Evolutionary conservation across 768 basidiomycete genomes (phyloP).

Genomic region (Rossbeevera mucosa): DNA sequence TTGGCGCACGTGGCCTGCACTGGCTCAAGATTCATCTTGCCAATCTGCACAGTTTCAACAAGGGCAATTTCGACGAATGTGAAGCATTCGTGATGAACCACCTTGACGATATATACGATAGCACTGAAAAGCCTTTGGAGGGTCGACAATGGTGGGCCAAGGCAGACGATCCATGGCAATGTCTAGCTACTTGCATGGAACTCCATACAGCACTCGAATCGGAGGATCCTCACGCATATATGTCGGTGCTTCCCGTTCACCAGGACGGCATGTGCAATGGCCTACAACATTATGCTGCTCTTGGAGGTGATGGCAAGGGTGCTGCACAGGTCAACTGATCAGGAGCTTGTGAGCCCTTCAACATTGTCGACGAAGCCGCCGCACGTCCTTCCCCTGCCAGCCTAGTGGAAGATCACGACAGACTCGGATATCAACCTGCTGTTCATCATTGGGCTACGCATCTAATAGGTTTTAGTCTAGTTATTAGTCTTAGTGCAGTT

Average conservation of each 20-base stretch:
- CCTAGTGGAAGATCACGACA: too few species aligned
- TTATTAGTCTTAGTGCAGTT: too few species aligned
- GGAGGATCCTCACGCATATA: slow-evolving; percentile 51
- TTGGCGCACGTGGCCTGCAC: slow-evolving; percentile 79
- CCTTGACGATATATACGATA: slow-evolving; percentile 75
- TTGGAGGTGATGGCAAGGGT: slow-evolving; percentile 87
- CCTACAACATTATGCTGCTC: slow-evolving; percentile 95
- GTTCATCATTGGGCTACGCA: too few species aligned
- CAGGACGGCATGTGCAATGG: slow-evolving; percentile 99
- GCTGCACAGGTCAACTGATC: slow-evolving; percentile 92
- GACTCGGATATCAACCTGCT: too few species aligned
- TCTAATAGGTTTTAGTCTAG: too few species aligned
- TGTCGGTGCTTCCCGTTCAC: slow-evolving; percentile 82
- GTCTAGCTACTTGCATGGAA: slow-evolving; percentile 83
- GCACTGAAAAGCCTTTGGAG: slow-evolving; percentile 72
- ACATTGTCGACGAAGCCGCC: too few species aligned
- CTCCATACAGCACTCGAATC: slow-evolving; percentile 75
- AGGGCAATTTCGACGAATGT: slow-evolving; percentile 92
- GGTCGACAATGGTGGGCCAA: too few species aligned
- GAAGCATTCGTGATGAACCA: slow-evolving; percentile 69
- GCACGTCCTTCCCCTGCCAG: too few species aligned
- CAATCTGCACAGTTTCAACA: slow-evolving; percentile 91
- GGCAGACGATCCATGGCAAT: slow-evolving; percentile 98
- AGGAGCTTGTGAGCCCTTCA: too few species aligned
- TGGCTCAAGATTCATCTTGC: slow-evolving; percentile 97